Base-by-base conservation (phyloP, 2,329 filamentous ascomycete genomes). In the Arthrobotrys sphaeroides region DNA sequence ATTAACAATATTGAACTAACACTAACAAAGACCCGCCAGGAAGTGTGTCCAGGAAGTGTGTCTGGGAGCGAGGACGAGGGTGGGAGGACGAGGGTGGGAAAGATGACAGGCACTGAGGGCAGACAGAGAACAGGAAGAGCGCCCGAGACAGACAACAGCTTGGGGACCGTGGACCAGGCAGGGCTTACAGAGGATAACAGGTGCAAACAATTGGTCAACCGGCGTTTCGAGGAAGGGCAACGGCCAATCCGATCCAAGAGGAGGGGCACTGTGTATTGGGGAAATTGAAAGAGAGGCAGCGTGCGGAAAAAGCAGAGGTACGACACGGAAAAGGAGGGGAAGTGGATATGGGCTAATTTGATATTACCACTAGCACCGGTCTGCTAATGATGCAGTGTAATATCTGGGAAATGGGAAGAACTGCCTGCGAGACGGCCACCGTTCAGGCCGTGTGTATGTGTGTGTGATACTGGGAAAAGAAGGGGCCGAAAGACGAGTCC, bases 181-280 rank as follows among this genome's bases (percentile, higher is more conserved):
- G 64, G 72, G 64, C 72, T 42, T 75, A 55, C 72, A 49, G 72
- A 69, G 72, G 72, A 69, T 75, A 75, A 75, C 55, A 66, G 64
- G 72, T 42, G 49, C 47, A 69, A 53, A 69, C 64, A 75, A 75
- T 75, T 75, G 72, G 72, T 69, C 59, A 45, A 69, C 72, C 26
- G 64, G 72, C 64, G 72, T 75, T 75, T 75, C 72, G 72, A 75
- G 72, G 47, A 69, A 75, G 65, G 55, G 64, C 51, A 59, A 53
- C n/a, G 31, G 53, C 72, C 72, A 69, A 75, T 75, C 64, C 64
- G 47, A 69, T 59, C 70, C 70, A 43, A 68, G 72, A 64, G 55
- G 69, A 67, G 64, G 72, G 72, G 72, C n/a, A n/a, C n/a, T n/a
- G n/a, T n/a, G n/a, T 68, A 74, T 68, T 62, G 60, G 70, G 70